Evolutionary conservation across 208 protist species (phyloP).

Genomic region (Acanthamoeba culbertsoni): DNA sequence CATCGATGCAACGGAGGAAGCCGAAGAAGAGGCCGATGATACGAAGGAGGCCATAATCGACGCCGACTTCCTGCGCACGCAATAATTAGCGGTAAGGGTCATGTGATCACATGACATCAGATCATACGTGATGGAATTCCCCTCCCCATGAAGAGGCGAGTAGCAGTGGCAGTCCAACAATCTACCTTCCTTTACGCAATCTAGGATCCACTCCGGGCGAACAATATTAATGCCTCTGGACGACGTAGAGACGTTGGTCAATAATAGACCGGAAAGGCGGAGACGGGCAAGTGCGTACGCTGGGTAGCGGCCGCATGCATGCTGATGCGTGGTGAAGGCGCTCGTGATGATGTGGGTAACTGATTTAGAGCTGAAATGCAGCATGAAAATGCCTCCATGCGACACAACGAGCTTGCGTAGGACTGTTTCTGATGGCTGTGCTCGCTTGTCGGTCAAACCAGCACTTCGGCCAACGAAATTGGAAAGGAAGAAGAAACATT

Average conservation of each 20-base stretch:
- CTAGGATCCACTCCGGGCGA: conserved; percentile 15
- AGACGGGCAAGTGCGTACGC: background rate
- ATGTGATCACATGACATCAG: background rate
- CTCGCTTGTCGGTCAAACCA: background rate
- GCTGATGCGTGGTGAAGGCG: background rate
- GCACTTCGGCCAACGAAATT: background rate
- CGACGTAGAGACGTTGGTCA: background rate
- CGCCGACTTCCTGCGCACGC: background rate
- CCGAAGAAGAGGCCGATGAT: background rate
- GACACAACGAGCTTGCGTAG: background rate
- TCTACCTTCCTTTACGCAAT: conserved; percentile 3
- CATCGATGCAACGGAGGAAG: background rate
- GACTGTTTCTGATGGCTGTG: conserved; percentile 5
- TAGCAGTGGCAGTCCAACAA: background rate
- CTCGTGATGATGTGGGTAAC: conserved; percentile 37
- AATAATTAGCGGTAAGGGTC: background rate
- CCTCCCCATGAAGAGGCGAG: background rate
- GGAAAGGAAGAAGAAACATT: background rate
- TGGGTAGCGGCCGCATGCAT: background rate
- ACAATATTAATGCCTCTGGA: background rate
- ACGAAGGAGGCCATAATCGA: background rate
- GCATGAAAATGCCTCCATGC: background rate
- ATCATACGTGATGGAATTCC: background rate
- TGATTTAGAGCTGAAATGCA: conserved; percentile 13
- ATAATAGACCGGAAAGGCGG: background rate